Conservation (phyloP, 306 rosid genomes). For the Cyclanthera cordifolia region DNA sequence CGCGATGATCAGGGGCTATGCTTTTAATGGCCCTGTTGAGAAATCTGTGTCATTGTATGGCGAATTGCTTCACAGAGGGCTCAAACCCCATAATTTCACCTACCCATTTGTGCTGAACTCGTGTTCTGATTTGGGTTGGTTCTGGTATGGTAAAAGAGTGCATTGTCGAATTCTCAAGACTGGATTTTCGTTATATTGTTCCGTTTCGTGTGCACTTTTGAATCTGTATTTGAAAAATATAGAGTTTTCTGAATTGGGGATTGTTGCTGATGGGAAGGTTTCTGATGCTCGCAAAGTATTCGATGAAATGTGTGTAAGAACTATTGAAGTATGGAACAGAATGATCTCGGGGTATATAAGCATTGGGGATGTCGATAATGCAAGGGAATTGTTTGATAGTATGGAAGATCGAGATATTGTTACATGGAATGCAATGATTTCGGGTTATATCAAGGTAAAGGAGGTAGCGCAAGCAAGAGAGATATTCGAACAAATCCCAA, state of each 20-base stretch:
- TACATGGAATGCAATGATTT: slow-evolving; percentile 22
- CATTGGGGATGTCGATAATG: slow-evolving; percentile 15
- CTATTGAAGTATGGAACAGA: slow-evolving; percentile 14
- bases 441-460: slow-evolving; percentile 13
- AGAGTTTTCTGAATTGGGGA: background rate
- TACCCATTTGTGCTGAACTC: slow-evolving; percentile 22
- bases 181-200: slow-evolving; percentile 10
- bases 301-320: slow-evolving; percentile 11
- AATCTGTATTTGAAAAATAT: slow-evolving; percentile 9
- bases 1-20: slow-evolving; percentile 24
- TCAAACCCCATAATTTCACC: slow-evolving; percentile 27
- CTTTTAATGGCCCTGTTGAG: slow-evolving; percentile 8
- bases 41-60: slow-evolving; percentile 14
- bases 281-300: slow-evolving; percentile 19
- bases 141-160: slow-evolving; percentile 14
- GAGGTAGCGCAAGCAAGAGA: slow-evolving; percentile 14
- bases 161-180: slow-evolving; percentile 16
- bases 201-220: slow-evolving; percentile 20
- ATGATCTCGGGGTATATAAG: slow-evolving; percentile 7
- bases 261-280: background rate
- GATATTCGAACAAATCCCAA: slow-evolving; percentile 15
- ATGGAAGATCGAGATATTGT: slow-evolving; percentile 19
- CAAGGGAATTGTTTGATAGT: slow-evolving; percentile 15
- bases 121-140: slow-evolving; percentile 23
- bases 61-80: slow-evolving; percentile 20